Conservation (phyloP, 129 eudicot species). For the Heracleum sosnowskyi region DNA sequence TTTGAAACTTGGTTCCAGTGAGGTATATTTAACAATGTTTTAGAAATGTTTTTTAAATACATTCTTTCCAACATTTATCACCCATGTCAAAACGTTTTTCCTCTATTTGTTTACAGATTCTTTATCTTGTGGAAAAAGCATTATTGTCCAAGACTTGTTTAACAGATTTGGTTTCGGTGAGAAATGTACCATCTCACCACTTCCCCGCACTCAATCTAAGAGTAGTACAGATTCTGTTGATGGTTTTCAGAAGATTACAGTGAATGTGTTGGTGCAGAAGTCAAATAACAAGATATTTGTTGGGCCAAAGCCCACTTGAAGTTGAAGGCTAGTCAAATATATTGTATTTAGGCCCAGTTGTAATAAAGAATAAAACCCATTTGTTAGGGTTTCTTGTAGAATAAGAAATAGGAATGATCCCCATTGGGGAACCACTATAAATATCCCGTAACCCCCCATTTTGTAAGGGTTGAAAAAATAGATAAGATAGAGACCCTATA, state of each 20-base stretch:
- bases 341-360: too few species aligned
- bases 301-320: too few species aligned
- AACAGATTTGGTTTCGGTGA: slow-evolving; percentile 21
- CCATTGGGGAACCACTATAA: too few species aligned
- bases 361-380: too few species aligned
- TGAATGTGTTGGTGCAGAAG: slow-evolving; percentile 29
- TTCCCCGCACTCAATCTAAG: not conserved
- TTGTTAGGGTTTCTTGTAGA: too few species aligned
- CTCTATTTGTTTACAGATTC: slow-evolving; percentile 20
- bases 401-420: too few species aligned
- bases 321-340: too few species aligned
- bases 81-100: not conserved
- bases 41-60: not conserved
- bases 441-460: too few species aligned
- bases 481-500: too few species aligned
- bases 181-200: slow-evolving; percentile 2
- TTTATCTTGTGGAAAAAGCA: slow-evolving; percentile 26
- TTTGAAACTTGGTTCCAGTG: not conserved
- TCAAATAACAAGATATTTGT: slow-evolving; percentile 31
- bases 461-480: too few species aligned
- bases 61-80: not conserved
- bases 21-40: not conserved
- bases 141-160: slow-evolving; percentile 22
- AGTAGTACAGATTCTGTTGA: not conserved
- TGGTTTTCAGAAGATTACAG: not conserved